Evolutionary conservation across 2,329 filamentous ascomycete genomes (phyloP), one percentile per base, ranked within the genome.

Genomic region (Ophiostoma pallidulum): DNA sequence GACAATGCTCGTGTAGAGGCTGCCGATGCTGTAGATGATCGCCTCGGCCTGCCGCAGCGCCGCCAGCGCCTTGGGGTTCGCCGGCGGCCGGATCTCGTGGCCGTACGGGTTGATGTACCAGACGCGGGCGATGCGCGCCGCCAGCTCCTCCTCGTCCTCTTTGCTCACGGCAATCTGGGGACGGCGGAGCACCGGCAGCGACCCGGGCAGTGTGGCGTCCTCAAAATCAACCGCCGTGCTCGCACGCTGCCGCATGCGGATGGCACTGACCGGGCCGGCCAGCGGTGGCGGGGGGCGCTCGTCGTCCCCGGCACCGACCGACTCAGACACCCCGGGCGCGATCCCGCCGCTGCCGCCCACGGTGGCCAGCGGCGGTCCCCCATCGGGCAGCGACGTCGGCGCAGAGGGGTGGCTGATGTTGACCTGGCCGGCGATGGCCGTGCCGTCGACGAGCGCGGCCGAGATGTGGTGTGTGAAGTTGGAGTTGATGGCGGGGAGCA

Each of bases 31-130:
- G 67, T 95, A 97, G 39, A 97, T 78, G 8, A 96, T 73, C 1
- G 80, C 82, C 48, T 79, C 74, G 0, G 85, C 75, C 2, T 68
- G 66, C 14, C 69, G 67, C 1, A 97, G 63, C 0, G 87, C 79
- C 8, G 79, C 74, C 0, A 94, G 58, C 0, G 91, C 87, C 43
- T 87, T 81, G 0, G 88, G 82, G 58, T 95, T 97, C 2, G 88
- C 85, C 0, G 82, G 76, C 0, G 90, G 86, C 16, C 82, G 79
- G 56, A 97, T 96, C 64, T 96, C 90, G 61, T 96, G 88, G n/a
- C 91, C 91, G 63, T 96, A 97, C 0, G 91, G 91, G 60, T 96
- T 97, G 68, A 97, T 97, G 68, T 97, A 97, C 88, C 89, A 97
- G 28, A 97, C 74, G 3, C 90, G 71, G 47, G 82, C 73, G 56